phyloP scores from a whole-genome alignment of 2,329 filamentous ascomycete genomes.

The Colletotrichum somersetense region DNA sequence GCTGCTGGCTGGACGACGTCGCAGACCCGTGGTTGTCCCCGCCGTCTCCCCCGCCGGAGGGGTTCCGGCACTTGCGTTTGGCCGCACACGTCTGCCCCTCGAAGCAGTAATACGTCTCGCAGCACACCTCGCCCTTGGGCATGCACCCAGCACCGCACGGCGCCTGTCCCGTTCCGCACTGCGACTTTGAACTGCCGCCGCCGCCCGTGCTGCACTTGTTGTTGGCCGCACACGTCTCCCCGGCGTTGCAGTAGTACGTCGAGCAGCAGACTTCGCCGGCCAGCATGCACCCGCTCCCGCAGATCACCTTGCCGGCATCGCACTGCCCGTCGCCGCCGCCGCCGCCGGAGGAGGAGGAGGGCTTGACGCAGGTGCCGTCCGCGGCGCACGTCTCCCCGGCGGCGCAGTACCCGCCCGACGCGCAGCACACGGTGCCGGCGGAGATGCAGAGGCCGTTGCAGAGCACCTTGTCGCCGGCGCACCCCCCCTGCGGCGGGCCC shows the following conservation, averaged over 20 bases:
- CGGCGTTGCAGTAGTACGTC: constrained; percentile 43
- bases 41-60: constrained; percentile 5
- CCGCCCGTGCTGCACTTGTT: constrained; percentile 11
- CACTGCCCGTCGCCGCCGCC: constrained; percentile 42
- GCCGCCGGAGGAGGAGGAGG: neutral
- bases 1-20: neutral
- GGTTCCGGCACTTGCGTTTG: constrained; percentile 12
- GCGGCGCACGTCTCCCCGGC: constrained; percentile 47
- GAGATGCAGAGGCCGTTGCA: constrained; percentile 52
- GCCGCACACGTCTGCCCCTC: constrained; percentile 37
- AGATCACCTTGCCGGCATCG: constrained; percentile 42
- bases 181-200: neutral
- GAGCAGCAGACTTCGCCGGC: constrained; percentile 46
- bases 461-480: constrained; percentile 44
- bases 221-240: constrained; percentile 35
- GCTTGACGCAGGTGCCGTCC: constrained; percentile 44
- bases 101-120: constrained; percentile 43
- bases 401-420: constrained; percentile 47
- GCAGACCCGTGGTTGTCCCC: neutral
- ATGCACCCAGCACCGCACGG: constrained; percentile 47
- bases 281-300: constrained; percentile 48
- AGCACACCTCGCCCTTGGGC: constrained; percentile 48
- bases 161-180: constrained; percentile 36
- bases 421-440: constrained; percentile 49
- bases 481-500: constrained; percentile 47